Evolutionary conservation across 2,329 filamentous ascomycete genomes (phyloP).

Genomic region (Parascedosporium putredinis): DNA sequence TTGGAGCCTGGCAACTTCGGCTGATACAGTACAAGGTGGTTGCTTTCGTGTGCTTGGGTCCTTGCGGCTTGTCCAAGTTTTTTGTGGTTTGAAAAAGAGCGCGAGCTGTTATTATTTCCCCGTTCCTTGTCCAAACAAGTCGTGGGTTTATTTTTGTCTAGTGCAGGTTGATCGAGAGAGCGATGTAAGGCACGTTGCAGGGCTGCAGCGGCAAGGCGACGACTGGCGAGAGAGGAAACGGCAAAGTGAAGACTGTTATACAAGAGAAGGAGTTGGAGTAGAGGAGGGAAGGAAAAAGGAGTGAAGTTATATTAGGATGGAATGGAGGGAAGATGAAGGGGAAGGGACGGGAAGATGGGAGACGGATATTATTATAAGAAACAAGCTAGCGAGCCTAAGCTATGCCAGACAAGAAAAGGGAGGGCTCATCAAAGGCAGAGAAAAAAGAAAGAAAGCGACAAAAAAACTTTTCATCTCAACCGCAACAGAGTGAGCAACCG

Average conservation of each 20-base stretch:
- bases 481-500: background rate
- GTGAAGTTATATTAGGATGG: constrained; percentile 7
- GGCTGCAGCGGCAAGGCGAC: constrained; percentile 8
- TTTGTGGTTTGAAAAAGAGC: background rate
- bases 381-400: constrained; percentile 5
- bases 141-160: constrained; percentile 2
- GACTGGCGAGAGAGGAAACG: constrained; percentile 12
- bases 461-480: background rate
- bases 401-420: constrained; percentile 9
- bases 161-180: background rate
- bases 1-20: too few relatives aligned
- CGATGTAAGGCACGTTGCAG: constrained; percentile 3
- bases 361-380: constrained; percentile 16
- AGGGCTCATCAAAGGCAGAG: background rate
- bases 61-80: background rate
- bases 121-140: background rate
- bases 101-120: constrained; percentile 2
- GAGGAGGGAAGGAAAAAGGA: constrained; percentile 4
- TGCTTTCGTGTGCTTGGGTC: background rate
- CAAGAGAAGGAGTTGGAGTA: too few relatives aligned
- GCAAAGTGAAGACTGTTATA: constrained; percentile 6
- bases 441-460: background rate
- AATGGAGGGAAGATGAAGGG: constrained; percentile 11
- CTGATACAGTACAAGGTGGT: too few relatives aligned
- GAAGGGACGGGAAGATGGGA: constrained; percentile 13